Evolutionary conservation across 2,329 filamentous ascomycete genomes (phyloP), one percentile per base, ranked within the genome.

Genomic region (Cladosporium velox): DNA sequence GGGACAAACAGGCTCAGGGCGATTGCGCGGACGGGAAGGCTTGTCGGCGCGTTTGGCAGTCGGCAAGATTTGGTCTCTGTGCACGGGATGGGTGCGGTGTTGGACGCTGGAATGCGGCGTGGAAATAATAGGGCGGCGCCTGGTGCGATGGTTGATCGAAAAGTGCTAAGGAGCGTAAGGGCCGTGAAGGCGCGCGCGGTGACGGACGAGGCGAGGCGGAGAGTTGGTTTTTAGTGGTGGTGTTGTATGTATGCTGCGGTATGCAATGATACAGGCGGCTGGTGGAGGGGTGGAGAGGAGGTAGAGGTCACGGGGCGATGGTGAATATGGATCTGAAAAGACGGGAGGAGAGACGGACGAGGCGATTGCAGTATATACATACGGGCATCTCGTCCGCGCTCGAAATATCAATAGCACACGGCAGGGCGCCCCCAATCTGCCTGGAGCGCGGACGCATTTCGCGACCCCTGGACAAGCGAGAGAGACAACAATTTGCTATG

Each of bases 61-160:
- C 44, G 15, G 59, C 28, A 26, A 52, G 44, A 51, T 57, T 21
- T 57, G 51, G 41, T 21, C n/a, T 47, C 41, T 47, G 41, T 11
- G 26, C n/a, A 21, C 51, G 62, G 51, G 52, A n/a, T 24, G 35
- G 34, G 57, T 44, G 55, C 47, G 38, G 58, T 38, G 24, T 54
- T 59, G 55, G 55, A 30, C 64, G 64, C 34, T 65, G 64, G 64
- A 60, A 65, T 65, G 64, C 64, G 55, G 63, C 57, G 55, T 47
- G 47, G 38, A 60, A 65, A 51, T 30, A 38, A 21, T 30, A 32
- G 26, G 54, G 64, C 47, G 54, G 55, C 38, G 47, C 18, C 18
- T 26, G 38, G 44, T 55, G 61, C 55, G 61, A 47, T 47, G 60
- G 47, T 55, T 34, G 15, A 34, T 28, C 15, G 32, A 24, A 34